These are phyloP conservation scores for Celoporthe dispersa DNA, from an alignment of 2,329 filamentous ascomycete species.

Conservation along the genomic window DNA sequence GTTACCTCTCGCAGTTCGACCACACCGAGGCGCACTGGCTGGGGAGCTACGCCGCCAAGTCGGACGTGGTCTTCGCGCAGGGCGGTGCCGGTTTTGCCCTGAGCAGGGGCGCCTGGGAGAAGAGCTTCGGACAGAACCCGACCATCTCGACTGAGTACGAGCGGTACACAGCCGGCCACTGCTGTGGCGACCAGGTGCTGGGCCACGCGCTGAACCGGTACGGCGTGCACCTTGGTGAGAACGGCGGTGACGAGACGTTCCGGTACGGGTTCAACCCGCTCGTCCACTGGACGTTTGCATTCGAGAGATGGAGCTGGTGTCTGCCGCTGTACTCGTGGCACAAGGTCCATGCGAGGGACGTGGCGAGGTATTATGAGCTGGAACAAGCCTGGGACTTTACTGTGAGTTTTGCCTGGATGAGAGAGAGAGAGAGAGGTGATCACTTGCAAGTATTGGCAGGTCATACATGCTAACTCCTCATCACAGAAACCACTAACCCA, in stretches of 20 bases:
- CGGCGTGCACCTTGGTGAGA: slow-evolving; percentile 17
- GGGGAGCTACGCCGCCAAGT: slow-evolving; percentile 29
- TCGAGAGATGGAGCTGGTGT: slow-evolving; percentile 21
- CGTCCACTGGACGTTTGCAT: slow-evolving; percentile 15
- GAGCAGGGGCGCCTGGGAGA: slow-evolving; percentile 18
- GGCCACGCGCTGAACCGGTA: slow-evolving; percentile 21
- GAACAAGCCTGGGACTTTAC: slow-evolving; percentile 34
- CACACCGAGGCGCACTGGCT: slow-evolving; percentile 22
- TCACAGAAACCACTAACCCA: slow-evolving; percentile 31
- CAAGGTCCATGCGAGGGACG: slow-evolving; percentile 35
- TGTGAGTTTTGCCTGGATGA: background rate
- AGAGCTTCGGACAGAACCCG: slow-evolving; percentile 13
- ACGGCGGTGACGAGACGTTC: slow-evolving; percentile 19
- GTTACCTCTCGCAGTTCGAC: slow-evolving; percentile 27
- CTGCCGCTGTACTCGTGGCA: slow-evolving; percentile 29
- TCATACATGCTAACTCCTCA: background rate
- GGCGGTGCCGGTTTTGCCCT: slow-evolving; percentile 30
- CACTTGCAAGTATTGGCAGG: background rate
- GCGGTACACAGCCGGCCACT: slow-evolving; percentile 15
- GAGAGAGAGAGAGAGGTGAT: background rate
- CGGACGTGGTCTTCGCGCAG: slow-evolving; percentile 29
- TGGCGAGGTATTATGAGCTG: slow-evolving; percentile 34
- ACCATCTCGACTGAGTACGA: slow-evolving; percentile 11
- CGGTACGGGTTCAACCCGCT: slow-evolving; percentile 21
- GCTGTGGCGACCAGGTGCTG: slow-evolving; percentile 23